Conservation (phyloP, 352 stramenopile species). For the Globisporangium nagaii region DNA sequence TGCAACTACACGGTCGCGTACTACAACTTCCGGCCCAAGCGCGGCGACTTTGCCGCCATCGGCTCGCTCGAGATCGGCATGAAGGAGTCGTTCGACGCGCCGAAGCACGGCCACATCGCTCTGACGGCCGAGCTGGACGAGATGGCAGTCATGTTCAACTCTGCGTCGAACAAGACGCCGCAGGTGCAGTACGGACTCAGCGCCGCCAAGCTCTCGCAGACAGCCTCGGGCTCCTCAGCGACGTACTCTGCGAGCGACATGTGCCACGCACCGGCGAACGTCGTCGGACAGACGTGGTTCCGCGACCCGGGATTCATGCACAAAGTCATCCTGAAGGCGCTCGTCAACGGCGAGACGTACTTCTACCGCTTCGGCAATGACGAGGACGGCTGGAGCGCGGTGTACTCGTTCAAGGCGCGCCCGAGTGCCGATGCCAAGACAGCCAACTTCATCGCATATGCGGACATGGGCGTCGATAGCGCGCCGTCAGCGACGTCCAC, state of each 20-base stretch:
- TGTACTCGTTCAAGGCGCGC: constrained; percentile 43
- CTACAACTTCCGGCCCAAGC: constrained; percentile 29
- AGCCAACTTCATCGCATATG: constrained; percentile 8
- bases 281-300: constrained; percentile 59
- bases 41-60: constrained; percentile 17
- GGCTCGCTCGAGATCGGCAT: constrained; percentile 35
- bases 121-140: constrained; percentile 40
- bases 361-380: constrained; percentile 82
- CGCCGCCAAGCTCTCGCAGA: constrained; percentile 14
- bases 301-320: constrained; percentile 79
- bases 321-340: constrained; percentile 52
- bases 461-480: constrained; percentile 7
- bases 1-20: constrained; percentile 66
- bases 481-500: constrained; percentile 8
- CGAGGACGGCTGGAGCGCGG: constrained; percentile 59
- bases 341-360: constrained; percentile 40
- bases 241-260: constrained; percentile 70
- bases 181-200: constrained; percentile 35
- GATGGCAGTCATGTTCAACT: constrained; percentile 76
- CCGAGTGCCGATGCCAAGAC: neutral
- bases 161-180: constrained; percentile 38
- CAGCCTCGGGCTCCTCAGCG: constrained; percentile 31
- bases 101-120: constrained; percentile 71
- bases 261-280: constrained; percentile 56
- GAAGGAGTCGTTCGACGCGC: constrained; percentile 41